Evolutionary conservation across 2,329 filamentous ascomycete genomes (phyloP).

Genomic region (Colletotrichum trifolii): DNA sequence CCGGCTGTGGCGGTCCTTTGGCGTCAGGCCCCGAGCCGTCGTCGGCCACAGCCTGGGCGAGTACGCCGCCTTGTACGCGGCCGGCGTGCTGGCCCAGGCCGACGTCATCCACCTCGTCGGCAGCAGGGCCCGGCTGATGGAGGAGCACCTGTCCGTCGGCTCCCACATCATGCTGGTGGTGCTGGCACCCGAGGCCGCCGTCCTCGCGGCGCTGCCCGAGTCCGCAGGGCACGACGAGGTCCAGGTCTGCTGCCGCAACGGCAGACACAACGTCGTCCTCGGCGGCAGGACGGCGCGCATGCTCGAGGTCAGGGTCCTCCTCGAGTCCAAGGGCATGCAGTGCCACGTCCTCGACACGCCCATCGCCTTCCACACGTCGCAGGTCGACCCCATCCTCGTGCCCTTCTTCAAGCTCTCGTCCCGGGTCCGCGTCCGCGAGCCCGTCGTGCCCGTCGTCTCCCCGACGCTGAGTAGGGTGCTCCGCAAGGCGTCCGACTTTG

Average conservation of each 20-base stretch:
- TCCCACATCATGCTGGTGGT: constrained; percentile 70
- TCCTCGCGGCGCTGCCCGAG: constrained; percentile 63
- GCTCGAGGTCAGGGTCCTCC: constrained; percentile 52
- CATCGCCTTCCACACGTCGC: constrained; percentile 64
- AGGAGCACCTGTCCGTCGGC: constrained; percentile 71
- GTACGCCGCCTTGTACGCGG: constrained; percentile 77
- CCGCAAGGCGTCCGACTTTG: constrained; percentile 56
- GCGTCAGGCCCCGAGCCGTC: constrained; percentile 64
- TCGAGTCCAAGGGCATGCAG: constrained; percentile 49
- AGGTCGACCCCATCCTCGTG: constrained; percentile 65
- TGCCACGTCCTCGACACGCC: constrained; percentile 59
- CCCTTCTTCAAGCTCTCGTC: constrained; percentile 63
- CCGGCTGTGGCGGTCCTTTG: constrained; percentile 66
- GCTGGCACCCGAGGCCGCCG: constrained; percentile 59
- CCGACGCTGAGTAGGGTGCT: constrained; percentile 68
- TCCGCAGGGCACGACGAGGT: constrained; percentile 40
- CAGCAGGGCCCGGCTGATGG: constrained; percentile 66
- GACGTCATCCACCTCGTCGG: constrained; percentile 69
- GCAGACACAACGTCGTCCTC: constrained; percentile 78
- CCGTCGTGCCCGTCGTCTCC: constrained; percentile 72
- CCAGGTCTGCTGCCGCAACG: constrained; percentile 78
- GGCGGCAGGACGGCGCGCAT: constrained; percentile 56
- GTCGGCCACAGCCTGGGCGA: constrained; percentile 76
- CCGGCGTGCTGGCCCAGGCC: constrained; percentile 74
- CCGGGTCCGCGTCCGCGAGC: constrained; percentile 51